Percentiles rank a stretch among this genome's conserved stretches.
Evolutionary conservation across 495 filamentous ascomycete species (phyloP).

Genomic region (Aspergillus steynii): DNA sequence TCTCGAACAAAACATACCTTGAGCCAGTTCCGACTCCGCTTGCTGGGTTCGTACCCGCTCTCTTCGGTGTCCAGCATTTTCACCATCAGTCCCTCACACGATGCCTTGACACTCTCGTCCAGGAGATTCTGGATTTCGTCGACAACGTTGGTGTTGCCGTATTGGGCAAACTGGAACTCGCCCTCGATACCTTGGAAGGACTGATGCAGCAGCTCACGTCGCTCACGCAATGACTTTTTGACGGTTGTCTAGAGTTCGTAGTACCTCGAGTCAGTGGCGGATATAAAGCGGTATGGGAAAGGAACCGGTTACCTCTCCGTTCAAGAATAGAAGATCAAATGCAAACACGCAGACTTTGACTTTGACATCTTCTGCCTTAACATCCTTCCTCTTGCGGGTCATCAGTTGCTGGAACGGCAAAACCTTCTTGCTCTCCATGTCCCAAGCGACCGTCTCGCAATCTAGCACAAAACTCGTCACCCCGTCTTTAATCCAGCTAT

Average conservation of each 20-base stretch:
- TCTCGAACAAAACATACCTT: constrained; percentile 58
- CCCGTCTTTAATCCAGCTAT: constrained; percentile 82
- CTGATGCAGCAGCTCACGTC: constrained; percentile 71
- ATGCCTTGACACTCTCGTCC: constrained; percentile 90
- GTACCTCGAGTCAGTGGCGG: constrained; percentile 1
- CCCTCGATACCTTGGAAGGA: constrained; percentile 79
- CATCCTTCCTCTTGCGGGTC: constrained; percentile 96
- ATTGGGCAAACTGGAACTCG: constrained; percentile 89
- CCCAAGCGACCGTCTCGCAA: constrained; percentile 99
- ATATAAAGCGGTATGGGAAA: constrained; percentile 9
- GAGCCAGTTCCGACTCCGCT: constrained; percentile 95
- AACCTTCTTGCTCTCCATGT: constrained; percentile 86
- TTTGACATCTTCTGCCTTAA: constrained; percentile 95
- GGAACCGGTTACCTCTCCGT: constrained; percentile 66
- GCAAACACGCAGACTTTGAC: constrained; percentile 98
- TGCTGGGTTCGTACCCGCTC: constrained; percentile 91
- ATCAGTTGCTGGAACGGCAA: constrained; percentile 96
- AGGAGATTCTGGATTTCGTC: constrained; percentile 91
- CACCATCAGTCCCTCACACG: constrained; percentile 97
- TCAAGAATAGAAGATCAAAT: constrained; percentile 91
- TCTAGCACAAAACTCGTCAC: constrained; percentile 95
- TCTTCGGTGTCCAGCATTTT: constrained; percentile 95
- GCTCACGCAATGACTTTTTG: constrained; percentile 81
- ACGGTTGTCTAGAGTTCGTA: constrained; percentile 62
- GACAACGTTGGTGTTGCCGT: constrained; percentile 81